These are phyloP conservation scores for Lactifluus volemus DNA, from an alignment of 768 basidiomycete genomes.

Conservation along the genomic window DNA sequence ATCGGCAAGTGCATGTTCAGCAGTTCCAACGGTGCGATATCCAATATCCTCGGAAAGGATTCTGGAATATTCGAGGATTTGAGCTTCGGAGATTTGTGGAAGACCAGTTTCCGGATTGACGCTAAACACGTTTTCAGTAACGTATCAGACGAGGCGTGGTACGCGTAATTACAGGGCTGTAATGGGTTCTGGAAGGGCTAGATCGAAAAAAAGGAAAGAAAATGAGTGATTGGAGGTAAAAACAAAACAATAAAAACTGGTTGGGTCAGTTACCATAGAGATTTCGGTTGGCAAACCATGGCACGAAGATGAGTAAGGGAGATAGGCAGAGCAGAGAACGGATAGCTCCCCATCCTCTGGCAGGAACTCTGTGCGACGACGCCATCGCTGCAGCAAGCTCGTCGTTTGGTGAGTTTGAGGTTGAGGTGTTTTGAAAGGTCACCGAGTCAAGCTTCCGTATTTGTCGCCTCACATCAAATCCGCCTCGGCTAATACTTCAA, in stretches of 20 bases:
- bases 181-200: constrained; percentile 19
- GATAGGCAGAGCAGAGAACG: constrained; percentile 46
- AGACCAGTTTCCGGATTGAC: constrained; percentile 43
- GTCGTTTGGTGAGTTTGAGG: not conserved
- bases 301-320: constrained; percentile 43
- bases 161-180: constrained; percentile 13
- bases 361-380: not conserved
- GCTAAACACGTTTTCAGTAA: constrained; percentile 13
- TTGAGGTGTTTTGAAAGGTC: not conserved
- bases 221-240: not conserved
- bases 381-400: not conserved
- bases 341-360: constrained; percentile 41
- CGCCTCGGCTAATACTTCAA: too few species aligned
- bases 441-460: not conserved
- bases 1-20: constrained; percentile 80
- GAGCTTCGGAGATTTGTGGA: constrained; percentile 65
- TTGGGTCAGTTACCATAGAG: constrained; percentile 15
- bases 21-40: constrained; percentile 85
- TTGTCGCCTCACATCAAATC: not conserved
- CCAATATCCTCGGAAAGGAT: constrained; percentile 81
- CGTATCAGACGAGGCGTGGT: not conserved
- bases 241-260: not conserved
- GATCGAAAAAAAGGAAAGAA: not conserved
- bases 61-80: constrained; percentile 54
- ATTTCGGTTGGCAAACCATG: constrained; percentile 37